Evolutionary conservation across 768 basidiomycete genomes (phyloP), one percentile per base, ranked within the genome.

Genomic region (Amanita pseudoporphyria): DNA sequence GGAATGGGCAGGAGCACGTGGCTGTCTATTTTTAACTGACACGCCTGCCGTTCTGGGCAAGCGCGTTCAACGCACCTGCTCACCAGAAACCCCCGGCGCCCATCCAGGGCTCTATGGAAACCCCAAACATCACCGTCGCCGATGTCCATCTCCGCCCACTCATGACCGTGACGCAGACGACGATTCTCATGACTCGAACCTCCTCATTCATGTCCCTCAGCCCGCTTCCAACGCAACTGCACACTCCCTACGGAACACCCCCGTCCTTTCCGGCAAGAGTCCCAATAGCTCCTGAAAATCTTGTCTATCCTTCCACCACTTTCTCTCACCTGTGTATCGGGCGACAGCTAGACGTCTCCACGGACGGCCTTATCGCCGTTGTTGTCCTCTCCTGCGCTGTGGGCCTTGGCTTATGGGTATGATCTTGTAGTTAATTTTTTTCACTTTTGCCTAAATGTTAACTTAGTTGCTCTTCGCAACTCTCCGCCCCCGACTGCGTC

Each of bases 361-460:
- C 80, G 6, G 68, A 76, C 53, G 86, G 86, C 10, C 59, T 87
- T 5, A 57, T 88, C 13, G 71, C 80, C 13, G 71, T 77, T 6
- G 58, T 82, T 30, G 62, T 84, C 41, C 56, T 85, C 24, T 75
- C 79, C n/a, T 76, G 72, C 53, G 63, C 67, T 9, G 61, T 82
- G 47, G 85, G 85, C 7, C 59, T 85, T n/a, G 57, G 78, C 38
- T 64, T 86, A 56, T 87, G 84, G 84, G 85, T 85, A 55, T 56
- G 81, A 19, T 16, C 14, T 6, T 35, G 18, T 22, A 14, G 26
- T 33, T 5, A 6, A 22, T 6, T 3, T 12, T 5, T 5, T 37
- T 28, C 32, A 0, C 16, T 37, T 32, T 18, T 47, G 18, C 45
- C 51, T 30, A 31, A 21, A 9, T 9, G 2, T 21, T 43, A 46